phyloP scores from a whole-genome alignment of 2,329 filamentous ascomycete genomes.

The Davidsoniella eucalypti region DNA sequence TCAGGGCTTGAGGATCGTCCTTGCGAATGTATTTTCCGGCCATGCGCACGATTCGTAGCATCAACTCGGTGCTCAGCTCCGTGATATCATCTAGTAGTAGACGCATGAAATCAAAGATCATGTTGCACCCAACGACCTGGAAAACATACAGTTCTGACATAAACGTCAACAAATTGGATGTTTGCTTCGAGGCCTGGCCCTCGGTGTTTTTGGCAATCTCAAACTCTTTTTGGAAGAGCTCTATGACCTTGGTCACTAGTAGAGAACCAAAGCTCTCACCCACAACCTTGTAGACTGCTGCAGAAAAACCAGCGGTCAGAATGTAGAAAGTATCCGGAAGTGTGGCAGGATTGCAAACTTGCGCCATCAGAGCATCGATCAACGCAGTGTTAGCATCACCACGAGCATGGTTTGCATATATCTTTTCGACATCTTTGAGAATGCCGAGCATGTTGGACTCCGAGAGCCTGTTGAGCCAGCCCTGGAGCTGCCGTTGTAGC shows the following conservation, averaged over 20 bases:
- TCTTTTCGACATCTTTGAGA: constrained; percentile 59
- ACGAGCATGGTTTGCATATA: constrained; percentile 74
- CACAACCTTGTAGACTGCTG: constrained; percentile 72
- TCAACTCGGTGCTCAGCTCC: constrained; percentile 74
- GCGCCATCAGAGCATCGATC: constrained; percentile 59
- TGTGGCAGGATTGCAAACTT: constrained; percentile 61
- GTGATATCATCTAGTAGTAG: constrained; percentile 58
- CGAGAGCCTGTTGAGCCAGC: constrained; percentile 80
- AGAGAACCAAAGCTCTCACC: constrained; percentile 84
- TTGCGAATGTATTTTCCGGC: constrained; percentile 70
- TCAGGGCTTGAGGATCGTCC: constrained; percentile 75
- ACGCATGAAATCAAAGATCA: constrained; percentile 84
- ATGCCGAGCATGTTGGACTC: constrained; percentile 82
- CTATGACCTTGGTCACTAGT: constrained; percentile 61
- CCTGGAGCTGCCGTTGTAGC: constrained; percentile 67
- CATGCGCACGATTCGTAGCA: constrained; percentile 69
- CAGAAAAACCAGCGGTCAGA: constrained; percentile 74
- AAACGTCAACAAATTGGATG: constrained; percentile 64
- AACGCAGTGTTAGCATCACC: constrained; percentile 73
- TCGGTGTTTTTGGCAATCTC: constrained; percentile 22
- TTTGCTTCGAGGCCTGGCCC: constrained; percentile 16
- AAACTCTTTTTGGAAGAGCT: constrained; percentile 55
- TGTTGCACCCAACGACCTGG: constrained; percentile 63
- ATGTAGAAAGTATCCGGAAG: constrained; percentile 83
- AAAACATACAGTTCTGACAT: constrained; percentile 84